Conservation (phyloP, 306 rosid genomes). For the Rosa chinensis region DNA sequence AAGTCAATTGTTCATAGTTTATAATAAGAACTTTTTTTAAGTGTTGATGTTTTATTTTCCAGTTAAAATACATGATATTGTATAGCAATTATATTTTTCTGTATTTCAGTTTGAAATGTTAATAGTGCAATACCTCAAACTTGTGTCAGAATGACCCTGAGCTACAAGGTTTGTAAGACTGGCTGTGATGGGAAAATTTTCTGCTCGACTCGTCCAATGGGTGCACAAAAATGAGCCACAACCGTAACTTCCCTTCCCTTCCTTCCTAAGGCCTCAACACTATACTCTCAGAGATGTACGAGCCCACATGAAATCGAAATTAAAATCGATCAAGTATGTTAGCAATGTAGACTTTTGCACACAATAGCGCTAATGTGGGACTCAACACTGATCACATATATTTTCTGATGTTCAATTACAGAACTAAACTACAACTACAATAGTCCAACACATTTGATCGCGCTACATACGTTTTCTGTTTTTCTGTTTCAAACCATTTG, state of each 20-base stretch:
- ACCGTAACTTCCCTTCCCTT: neutral
- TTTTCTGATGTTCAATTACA: neutral
- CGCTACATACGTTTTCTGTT: neutral
- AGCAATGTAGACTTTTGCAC: neutral
- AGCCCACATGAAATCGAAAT: neutral
- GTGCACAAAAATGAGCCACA: no score
- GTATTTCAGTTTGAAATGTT: neutral
- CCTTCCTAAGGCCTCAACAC: neutral
- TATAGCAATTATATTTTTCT: neutral
- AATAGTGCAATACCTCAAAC: neutral
- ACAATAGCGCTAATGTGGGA: neutral
- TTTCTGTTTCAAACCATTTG: neutral
- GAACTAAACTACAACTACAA: neutral
- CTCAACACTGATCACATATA: neutral
- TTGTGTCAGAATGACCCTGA: neutral
- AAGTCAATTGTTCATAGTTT: neutral
- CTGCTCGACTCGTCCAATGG: no score
- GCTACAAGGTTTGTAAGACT: neutral
- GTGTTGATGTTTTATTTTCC: neutral
- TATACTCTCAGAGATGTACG: neutral
- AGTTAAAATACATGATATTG: neutral
- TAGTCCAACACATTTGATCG: neutral
- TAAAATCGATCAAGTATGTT: neutral
- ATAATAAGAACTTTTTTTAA: neutral
- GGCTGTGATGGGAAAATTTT: neutral